These are phyloP conservation scores for Aspergillus tamarii DNA, from an alignment of 2,329 filamentous ascomycete species.

Conservation along the genomic window DNA sequence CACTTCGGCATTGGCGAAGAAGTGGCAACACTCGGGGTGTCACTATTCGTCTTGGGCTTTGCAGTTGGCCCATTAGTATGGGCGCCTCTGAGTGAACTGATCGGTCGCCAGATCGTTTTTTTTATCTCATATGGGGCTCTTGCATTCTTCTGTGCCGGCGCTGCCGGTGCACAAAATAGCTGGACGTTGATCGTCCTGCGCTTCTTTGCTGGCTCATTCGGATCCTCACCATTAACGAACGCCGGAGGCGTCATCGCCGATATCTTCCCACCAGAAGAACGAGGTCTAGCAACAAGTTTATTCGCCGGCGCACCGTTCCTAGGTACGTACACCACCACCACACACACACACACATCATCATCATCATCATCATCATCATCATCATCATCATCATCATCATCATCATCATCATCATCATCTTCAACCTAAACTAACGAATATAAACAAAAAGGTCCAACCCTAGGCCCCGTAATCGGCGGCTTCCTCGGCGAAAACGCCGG, in stretches of 20 bases:
- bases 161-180: slow-evolving; percentile 59
- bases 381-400: no score
- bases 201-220: slow-evolving; percentile 66
- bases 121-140: slow-evolving; percentile 58
- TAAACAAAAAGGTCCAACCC: slow-evolving; percentile 21
- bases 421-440: not conserved
- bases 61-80: slow-evolving; percentile 64
- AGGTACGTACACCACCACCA: slow-evolving; percentile 28
- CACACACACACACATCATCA: no score
- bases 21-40: slow-evolving; percentile 64
- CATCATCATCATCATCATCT: no score
- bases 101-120: slow-evolving; percentile 60
- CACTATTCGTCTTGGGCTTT: slow-evolving; percentile 67
- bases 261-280: slow-evolving; percentile 56
- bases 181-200: slow-evolving; percentile 63
- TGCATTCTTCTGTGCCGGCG: slow-evolving; percentile 62
- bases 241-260: slow-evolving; percentile 57
- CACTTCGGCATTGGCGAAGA: slow-evolving; percentile 59
- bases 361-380: no score
- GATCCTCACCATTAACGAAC: slow-evolving; percentile 56
- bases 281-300: slow-evolving; percentile 62
- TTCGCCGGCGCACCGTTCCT: slow-evolving; percentile 70
- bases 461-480: slow-evolving; percentile 34
- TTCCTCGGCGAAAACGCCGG: slow-evolving; percentile 34
- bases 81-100: slow-evolving; percentile 68